Base-by-base conservation (phyloP, 1,284 basidiomycete genomes). In the Sanghuangporus baumii region DNA sequence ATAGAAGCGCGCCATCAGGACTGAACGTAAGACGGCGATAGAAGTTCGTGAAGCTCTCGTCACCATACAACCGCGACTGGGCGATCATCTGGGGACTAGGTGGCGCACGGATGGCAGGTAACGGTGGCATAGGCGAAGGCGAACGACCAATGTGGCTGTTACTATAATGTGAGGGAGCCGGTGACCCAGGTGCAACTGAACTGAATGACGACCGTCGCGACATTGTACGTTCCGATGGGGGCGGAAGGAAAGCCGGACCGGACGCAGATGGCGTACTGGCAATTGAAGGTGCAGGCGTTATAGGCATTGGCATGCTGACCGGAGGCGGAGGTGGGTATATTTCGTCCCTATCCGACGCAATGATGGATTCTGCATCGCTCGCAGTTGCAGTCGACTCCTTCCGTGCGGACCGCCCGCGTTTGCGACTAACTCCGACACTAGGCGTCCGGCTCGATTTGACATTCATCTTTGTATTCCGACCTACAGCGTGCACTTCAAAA, bases 41-140 rank as follows among this genome's bases (percentile, higher is more conserved):
- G 79, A 99, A 99, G 68, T 96, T 94, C 3, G 93, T 96, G 70
- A 88, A 94, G 68, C 88, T 93, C 74, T 98, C 96, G 73, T 99
- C 96, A 50, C 96, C 95, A 70, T 98, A 99, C 31, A 99, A 78
- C 64, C 83, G 84, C 52, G 87, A 81, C 12, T 80, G 76, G 23
- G 78, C 75, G 78, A 81, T 83, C 26, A 78, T 78, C 40, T 71
- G 73, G 0, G 82, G 76, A 0, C 79, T 73, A 14, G 81, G 75
- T 9, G 83, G 74, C 46, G 84, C 81, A 55, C 93, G 87, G 69
- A 95, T 94, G 7, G 93, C 93, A 34, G 93, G 93, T 6, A 94
- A 80, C 14, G 92, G 91, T 14, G 92, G 93, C 83, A 94, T 93
- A 0, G 94, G 94, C 0, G 92, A 95, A 1, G 94, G 94, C 1